These are phyloP conservation scores for Medicago truncatula DNA, from an alignment of 306 rosid genomes.

Conservation along the genomic window MtrunA17r5.0-ANR NC_053047.1:5477501-5478000, in stretches of 20 bases:
- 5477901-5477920: slow-evolving; percentile 25
- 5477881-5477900: slow-evolving; percentile 84
- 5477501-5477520: no score
- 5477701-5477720: slow-evolving; percentile 92
- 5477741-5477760: slow-evolving; percentile 80
- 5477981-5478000: neutral
- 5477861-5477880: slow-evolving; percentile 89
- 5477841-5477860: slow-evolving; percentile 77
- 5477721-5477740: slow-evolving; percentile 92
- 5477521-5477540: no score
- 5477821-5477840: slow-evolving; percentile 78
- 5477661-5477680: no score
- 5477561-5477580: no score
- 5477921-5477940: neutral
- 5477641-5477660: no score
- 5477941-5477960: neutral
- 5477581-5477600: no score
- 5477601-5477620: no score
- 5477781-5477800: slow-evolving; percentile 68
- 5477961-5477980: neutral
- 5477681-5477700: slow-evolving; percentile 57
- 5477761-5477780: slow-evolving; percentile 93
- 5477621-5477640: no score
- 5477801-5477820: slow-evolving; percentile 78
- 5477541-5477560: no score